A percentile compares a stretch with the other conserved stretches of the same genome.
Evolutionary conservation across 140 eudicot species (phyloP).

Genomic region (Stevia rebaudiana): DNA sequence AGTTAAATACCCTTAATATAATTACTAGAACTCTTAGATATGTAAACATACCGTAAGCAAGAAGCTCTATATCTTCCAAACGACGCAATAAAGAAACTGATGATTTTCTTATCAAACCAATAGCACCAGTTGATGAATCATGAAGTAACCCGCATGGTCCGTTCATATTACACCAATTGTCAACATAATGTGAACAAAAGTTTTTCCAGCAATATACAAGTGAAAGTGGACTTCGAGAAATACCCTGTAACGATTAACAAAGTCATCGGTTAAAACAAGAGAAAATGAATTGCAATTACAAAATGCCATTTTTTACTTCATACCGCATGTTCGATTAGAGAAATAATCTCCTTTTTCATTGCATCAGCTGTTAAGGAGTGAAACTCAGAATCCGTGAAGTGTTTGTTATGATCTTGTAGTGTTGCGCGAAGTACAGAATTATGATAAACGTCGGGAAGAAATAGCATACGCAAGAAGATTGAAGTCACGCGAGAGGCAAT

Average conservation of each 20-base stretch:
- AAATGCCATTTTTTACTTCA: conserved; percentile 1
- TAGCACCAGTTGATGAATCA: conserved; percentile 64
- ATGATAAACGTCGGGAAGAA: conserved; percentile 80
- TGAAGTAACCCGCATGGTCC: conserved; percentile 59
- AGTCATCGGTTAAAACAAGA: conserved; percentile 10
- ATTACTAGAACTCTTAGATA: conserved; percentile 1
- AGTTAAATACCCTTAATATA: background rate
- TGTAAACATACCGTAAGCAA: conserved; percentile 47
- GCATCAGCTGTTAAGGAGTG: conserved; percentile 68
- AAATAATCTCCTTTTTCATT: conserved; percentile 69
- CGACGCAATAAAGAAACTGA: conserved; percentile 70
- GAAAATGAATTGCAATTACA: background rate
- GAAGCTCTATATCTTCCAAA: conserved; percentile 78
- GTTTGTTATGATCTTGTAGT: conserved; percentile 69
- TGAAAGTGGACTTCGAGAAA: conserved; percentile 55
- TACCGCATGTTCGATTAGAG: conserved; percentile 79
- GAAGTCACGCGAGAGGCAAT: conserved; percentile 62
- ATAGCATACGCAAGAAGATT: conserved; percentile 64
- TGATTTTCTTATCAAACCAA: conserved; percentile 68
- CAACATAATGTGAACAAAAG: conserved; percentile 54
- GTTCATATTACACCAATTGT: conserved; percentile 65
- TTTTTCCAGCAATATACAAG: conserved; percentile 69
- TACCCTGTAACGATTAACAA: conserved; percentile 50
- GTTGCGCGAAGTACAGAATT: conserved; percentile 55
- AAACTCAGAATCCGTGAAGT: conserved; percentile 74